A percentile compares a stretch with the other conserved stretches of the same genome.
Conservation (phyloP, 192 early-diverging fungal species). For the Thamnidium elegans region DNA sequence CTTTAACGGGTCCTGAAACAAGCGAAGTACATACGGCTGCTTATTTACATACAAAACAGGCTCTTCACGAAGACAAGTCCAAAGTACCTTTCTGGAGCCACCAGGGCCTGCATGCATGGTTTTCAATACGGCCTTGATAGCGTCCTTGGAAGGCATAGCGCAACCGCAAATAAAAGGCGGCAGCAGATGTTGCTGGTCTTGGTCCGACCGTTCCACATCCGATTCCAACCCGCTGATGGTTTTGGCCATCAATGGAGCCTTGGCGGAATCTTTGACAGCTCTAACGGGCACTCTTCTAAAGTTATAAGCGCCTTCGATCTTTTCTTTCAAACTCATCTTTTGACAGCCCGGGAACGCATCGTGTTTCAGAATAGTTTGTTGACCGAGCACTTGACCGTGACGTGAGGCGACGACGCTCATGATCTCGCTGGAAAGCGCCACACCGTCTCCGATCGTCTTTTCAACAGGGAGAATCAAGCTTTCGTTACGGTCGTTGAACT, state of each 20-base stretch:
- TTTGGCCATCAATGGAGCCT: not conserved
- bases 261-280: constrained; percentile 23
- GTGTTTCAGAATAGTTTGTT: constrained; percentile 60
- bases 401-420: constrained; percentile 49
- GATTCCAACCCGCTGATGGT: constrained; percentile 16
- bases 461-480: constrained; percentile 46
- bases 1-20: constrained; percentile 61
- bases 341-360: constrained; percentile 67
- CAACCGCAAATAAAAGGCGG: constrained; percentile 53
- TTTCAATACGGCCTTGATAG: constrained; percentile 45
- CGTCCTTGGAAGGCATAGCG: constrained; percentile 63
- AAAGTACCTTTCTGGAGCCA: constrained; percentile 43
- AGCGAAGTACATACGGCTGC: constrained; percentile 55
- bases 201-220: constrained; percentile 24
- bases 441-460: constrained; percentile 51
- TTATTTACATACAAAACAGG: constrained; percentile 63
- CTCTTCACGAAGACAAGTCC: constrained; percentile 66
- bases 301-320: constrained; percentile 61
- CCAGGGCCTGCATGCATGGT: constrained; percentile 49
- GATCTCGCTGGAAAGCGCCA: constrained; percentile 58
- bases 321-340: constrained; percentile 55
- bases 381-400: constrained; percentile 52
- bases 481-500: constrained; percentile 34
- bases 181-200: not conserved
- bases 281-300: constrained; percentile 49